phyloP scores from a whole-genome alignment of 1,284 basidiomycete genomes.

The Leccinum variabile region DNA sequence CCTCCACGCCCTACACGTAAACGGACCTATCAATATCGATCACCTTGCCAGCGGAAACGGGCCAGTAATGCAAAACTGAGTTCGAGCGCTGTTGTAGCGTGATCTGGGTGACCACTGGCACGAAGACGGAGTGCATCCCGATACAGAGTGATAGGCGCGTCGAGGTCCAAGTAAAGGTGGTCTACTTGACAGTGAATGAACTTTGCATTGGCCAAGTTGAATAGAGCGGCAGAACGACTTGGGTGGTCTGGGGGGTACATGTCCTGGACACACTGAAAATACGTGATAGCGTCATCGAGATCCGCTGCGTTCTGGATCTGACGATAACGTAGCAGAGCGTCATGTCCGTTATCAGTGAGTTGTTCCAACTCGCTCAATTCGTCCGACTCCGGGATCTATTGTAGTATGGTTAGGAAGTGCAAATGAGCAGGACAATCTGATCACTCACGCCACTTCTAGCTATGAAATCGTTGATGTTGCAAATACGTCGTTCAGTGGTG shows the following conservation, averaged over 20 bases:
- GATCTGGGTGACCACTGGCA: background rate
- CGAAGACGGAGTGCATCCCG: background rate
- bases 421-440: too few species aligned
- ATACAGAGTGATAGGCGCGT: background rate
- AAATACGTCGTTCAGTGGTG: too few species aligned
- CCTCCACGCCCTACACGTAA: slow-evolving; percentile 19
- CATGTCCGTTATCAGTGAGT: too few species aligned
- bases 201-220: background rate
- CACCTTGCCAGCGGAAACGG: background rate
- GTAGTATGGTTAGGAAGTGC: too few species aligned
- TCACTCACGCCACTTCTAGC: too few species aligned
- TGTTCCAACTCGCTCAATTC: too few species aligned
- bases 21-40: background rate
- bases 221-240: background rate
- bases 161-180: background rate
- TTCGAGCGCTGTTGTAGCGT: background rate
- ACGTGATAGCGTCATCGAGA: background rate
- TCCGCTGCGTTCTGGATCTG: too few species aligned
- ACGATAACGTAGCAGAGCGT: too few species aligned
- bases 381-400: too few species aligned
- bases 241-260: background rate
- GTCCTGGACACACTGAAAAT: background rate
- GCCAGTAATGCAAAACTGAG: background rate
- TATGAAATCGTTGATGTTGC: too few species aligned
- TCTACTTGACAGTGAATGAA: background rate